Evolutionary conservation across 495 filamentous ascomycete genomes (phyloP), one percentile per base, ranked within the genome.

Genomic region (Achaetomiella virescens): DNA sequence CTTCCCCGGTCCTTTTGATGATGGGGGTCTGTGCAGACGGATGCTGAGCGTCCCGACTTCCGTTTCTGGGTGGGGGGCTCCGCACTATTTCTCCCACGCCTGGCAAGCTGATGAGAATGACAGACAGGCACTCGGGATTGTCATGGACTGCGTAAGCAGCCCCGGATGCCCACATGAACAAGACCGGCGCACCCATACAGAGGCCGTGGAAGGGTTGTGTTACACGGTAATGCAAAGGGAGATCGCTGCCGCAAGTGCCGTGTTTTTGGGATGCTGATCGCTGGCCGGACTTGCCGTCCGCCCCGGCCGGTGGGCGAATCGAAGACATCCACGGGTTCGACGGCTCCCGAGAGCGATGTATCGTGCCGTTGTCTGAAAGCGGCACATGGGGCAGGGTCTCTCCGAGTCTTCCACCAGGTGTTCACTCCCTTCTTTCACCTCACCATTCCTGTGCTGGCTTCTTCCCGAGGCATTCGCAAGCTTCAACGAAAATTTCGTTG

Each of bases 201-300:
- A 15, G 6, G 36, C 3, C 42, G 40, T 25, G 40, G 40, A 38
- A 54, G 43, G 14, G 43, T 20, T 38, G 14, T 42, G 36, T 21
- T 27, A 36, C 14, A 40, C 56, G 49, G 56, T 37, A 59, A 54
- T 54, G 56, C 42, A 48, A 47, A 48, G 56, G 44, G 49, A 59
- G 56, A 54, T 59, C 50, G 56, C 49, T 49, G 41, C 40, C 41
- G 36, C 49, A 45, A 59, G 40, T 59, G 56, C 50, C 56, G 56
- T 43, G 56, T 43, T 54, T 52, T 59, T 40, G 36, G 49, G 35
- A 36, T 48, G 38, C 36, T 59, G 42, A 58, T 52, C 48, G 37
- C 37, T 36, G 29, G 35, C n/a, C n/a, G 43, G 24, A 21, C 11
- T 22, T n/a, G 36, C n/a, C 9, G 24, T 24, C 36, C 11, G 6